A percentile compares a stretch with the other conserved stretches of the same genome.
These are phyloP conservation scores for Datura wrightii DNA, from an alignment of 257 asterid genomes.

Conservation along the genomic window DNA sequence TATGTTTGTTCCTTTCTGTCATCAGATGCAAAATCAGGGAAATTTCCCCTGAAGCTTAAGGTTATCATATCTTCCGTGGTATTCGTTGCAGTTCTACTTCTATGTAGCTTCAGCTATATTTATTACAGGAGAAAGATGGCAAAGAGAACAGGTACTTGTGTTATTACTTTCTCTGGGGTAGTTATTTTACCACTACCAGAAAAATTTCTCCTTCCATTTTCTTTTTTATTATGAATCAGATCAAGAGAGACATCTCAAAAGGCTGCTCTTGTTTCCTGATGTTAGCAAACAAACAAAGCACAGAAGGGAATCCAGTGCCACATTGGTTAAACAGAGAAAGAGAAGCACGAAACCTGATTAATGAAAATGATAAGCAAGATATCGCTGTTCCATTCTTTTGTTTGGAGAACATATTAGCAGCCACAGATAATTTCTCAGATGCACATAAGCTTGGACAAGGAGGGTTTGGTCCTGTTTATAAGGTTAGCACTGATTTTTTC, in stretches of 20 bases:
- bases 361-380: conserved; percentile 21
- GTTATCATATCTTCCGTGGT: conserved; percentile 20
- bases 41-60: neutral
- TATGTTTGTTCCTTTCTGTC: neutral
- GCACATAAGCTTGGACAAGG: conserved; percentile 36
- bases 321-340: conserved; percentile 41
- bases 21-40: conserved; percentile 14
- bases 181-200: neutral
- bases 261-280: neutral
- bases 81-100: neutral
- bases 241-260: conserved; percentile 6
- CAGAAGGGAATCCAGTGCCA: conserved; percentile 31
- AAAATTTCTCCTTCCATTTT: neutral
- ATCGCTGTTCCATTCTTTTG: conserved; percentile 25
- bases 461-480: conserved; percentile 40
- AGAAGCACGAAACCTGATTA: neutral
- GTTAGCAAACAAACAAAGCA: conserved; percentile 38
- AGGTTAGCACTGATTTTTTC: conserved; percentile 19
- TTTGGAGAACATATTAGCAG: conserved; percentile 21
- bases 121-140: neutral
- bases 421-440: conserved; percentile 33
- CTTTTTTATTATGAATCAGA: neutral
- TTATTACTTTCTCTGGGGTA: neutral
- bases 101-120: conserved; percentile 23
- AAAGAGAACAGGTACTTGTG: conserved; percentile 15